Evolutionary conservation across 352 stramenopile species (phyloP).

Genomic region (Pythium dissimile): DNA sequence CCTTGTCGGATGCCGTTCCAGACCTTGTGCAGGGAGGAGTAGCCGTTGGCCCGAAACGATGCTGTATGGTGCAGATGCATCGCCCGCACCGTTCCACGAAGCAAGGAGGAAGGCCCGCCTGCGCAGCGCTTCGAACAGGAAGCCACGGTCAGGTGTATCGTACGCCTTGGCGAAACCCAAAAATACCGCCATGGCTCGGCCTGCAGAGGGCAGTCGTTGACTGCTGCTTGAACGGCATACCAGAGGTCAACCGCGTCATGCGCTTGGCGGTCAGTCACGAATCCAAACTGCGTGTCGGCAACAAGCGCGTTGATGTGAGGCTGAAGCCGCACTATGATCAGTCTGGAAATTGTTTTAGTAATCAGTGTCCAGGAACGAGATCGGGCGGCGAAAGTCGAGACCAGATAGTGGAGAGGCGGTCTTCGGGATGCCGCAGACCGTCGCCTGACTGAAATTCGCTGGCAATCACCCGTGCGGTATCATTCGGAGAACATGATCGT

Average conservation of each 20-base stretch:
- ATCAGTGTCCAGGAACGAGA: background rate
- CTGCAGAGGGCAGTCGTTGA: no score
- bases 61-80: background rate
- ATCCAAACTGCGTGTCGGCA: background rate
- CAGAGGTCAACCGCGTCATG: background rate
- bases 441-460: background rate
- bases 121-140: background rate
- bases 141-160: background rate
- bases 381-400: background rate
- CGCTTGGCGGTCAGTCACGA: background rate
- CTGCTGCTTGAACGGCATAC: background rate
- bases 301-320: background rate
- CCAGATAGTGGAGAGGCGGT: background rate
- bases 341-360: background rate
- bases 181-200: background rate
- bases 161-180: background rate
- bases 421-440: background rate
- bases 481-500: background rate
- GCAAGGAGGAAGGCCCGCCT: background rate
- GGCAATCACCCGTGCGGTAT: background rate
- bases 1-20: background rate
- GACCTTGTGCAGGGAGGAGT: background rate
- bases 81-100: background rate
- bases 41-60: background rate
- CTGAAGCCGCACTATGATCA: background rate